phyloP scores from a whole-genome alignment of 2,329 filamentous ascomycete species.

The Fusarium keratoplasticum region DNA sequence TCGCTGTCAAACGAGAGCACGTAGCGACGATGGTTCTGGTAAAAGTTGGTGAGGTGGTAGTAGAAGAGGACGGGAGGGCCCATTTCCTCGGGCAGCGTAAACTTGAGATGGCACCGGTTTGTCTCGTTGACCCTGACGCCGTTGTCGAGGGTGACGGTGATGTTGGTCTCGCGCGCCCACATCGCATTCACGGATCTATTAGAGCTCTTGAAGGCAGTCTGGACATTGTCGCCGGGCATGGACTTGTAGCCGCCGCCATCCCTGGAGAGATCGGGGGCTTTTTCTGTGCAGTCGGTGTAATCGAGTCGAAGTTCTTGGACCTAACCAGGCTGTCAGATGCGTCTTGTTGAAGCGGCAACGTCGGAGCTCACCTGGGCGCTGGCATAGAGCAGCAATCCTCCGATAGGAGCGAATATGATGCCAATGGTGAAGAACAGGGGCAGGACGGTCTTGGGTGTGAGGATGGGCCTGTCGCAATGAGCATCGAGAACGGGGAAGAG shows the following conservation, averaged over 20 bases:
- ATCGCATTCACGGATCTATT: constrained; percentile 53
- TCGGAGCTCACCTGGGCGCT: constrained; percentile 73
- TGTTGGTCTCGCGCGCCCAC: constrained; percentile 56
- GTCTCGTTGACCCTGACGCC: constrained; percentile 51
- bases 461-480: constrained; percentile 78
- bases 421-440: constrained; percentile 92
- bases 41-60: constrained; percentile 97
- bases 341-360: neutral
- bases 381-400: constrained; percentile 86
- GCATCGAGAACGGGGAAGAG: constrained; percentile 37
- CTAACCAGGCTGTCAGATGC: constrained; percentile 56
- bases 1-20: constrained; percentile 88
- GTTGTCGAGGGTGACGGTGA: constrained; percentile 49
- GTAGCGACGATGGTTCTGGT: constrained; percentile 98
- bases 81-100: constrained; percentile 83
- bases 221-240: constrained; percentile 70
- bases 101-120: constrained; percentile 77
- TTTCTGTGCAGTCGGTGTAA: constrained; percentile 80
- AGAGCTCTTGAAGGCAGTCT: constrained; percentile 76
- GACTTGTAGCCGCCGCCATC: constrained; percentile 50
- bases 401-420: constrained; percentile 93
- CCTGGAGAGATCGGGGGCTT: constrained; percentile 59
- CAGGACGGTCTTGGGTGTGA: constrained; percentile 93
- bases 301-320: constrained; percentile 93
- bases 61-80: constrained; percentile 89